Base-by-base conservation (phyloP, 768 basidiomycete species). In the Harrya chromipes region DNA sequence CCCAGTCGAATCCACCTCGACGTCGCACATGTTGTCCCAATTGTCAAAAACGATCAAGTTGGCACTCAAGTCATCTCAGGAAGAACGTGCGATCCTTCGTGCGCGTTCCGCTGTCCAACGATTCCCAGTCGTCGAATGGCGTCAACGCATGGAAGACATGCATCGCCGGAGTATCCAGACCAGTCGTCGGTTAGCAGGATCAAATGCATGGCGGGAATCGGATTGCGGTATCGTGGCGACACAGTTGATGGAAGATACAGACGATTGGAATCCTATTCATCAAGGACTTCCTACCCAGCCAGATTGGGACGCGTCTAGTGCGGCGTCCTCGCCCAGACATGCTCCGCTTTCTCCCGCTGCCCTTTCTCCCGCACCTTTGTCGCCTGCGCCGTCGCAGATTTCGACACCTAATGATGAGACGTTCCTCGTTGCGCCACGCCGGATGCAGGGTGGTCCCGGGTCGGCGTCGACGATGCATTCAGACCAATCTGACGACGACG, bases 111-210 rank as follows among this genome's bases (percentile, higher is more conserved):
- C 93, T 16, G 80, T 97, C 4, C 94, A 95, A 63, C 90, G 94
- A 61, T 97, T 97, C 87, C 94, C 94, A 5, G 94, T 97, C 49
- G 89, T 97, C 23, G 93, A 97, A 72, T 97, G 94, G 94, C 88
- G 94, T 62, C 93, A 95, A 66, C 83, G 90, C 42, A 89, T 85
- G 77, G 94, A 97, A 71, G 94, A 95, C 67, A 90, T 95, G 77
- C 94, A 97, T 66, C 81, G 79, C 52, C 85, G 94, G 52, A 88
- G 85, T 61, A 93, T 97, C 64, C 68, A 66, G 20, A 72, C 73
- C 4, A 93, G 87, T 62, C 85, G 94, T 44, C 67, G 70, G 24
- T 19, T 81, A 2, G 90, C 93, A 21, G 87, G 82, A 7, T 50
- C 72, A 2, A 80, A 89, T 50, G 90, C 92, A 0, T 94, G 87